Evolutionary conservation across 768 basidiomycete species (phyloP).

Genomic region (Rubroboletus pulcherrimus): DNA sequence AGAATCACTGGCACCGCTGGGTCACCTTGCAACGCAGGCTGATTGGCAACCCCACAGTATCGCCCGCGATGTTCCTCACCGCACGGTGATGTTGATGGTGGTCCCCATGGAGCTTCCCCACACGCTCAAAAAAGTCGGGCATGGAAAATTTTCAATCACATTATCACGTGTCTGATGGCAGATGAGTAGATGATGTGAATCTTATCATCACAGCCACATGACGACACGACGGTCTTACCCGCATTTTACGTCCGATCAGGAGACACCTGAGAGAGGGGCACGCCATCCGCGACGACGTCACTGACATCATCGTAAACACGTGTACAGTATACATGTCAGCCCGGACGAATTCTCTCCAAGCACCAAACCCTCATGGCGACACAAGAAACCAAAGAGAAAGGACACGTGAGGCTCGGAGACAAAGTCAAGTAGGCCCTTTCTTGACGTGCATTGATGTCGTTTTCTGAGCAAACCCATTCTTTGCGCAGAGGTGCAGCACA

Average conservation of each 20-base stretch:
- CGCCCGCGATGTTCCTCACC: background rate
- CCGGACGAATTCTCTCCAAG: too few species aligned
- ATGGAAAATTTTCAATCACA: background rate
- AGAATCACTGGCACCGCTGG: background rate
- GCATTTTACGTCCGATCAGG: conserved; percentile 2
- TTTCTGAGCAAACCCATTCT: background rate
- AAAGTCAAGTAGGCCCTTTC: conserved; percentile 12
- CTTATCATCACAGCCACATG: conserved; percentile 13
- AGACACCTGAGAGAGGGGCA: background rate
- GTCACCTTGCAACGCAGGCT: background rate
- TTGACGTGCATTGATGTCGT: background rate
- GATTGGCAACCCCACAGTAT: background rate
- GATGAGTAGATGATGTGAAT: background rate
- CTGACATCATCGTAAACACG: conserved; percentile 15
- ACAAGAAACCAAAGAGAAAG: conserved; percentile 1
- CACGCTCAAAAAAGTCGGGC: too few species aligned
- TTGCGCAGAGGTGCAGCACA: conserved; percentile 33
- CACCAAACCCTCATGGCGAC: conserved; percentile 1
- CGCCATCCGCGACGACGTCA: conserved; percentile 12
- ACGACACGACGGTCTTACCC: conserved; percentile 11
- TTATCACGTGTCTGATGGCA: conserved; percentile 4
- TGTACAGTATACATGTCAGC: background rate
- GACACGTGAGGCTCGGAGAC: conserved; percentile 2
- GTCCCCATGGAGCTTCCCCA: background rate
- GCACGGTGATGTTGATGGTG: background rate